Evolutionary conservation across 257 asterid genomes (phyloP).

Genomic region (Orobanche coerulescens): DNA sequence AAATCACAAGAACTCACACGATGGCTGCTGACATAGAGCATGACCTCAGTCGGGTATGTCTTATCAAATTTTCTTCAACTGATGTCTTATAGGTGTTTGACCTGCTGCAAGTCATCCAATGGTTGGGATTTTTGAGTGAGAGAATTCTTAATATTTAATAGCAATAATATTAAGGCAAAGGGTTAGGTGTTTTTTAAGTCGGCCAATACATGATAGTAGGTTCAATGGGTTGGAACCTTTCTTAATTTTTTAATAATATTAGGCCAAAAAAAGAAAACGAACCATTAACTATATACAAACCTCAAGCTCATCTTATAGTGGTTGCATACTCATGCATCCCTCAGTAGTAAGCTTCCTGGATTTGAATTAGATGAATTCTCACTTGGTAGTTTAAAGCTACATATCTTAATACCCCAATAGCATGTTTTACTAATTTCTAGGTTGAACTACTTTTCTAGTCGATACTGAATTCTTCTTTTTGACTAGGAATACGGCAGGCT

Average conservation of each 20-base stretch:
- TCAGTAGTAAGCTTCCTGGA: too few species aligned
- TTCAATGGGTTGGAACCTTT: too few species aligned
- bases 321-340: background rate
- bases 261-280: too few species aligned
- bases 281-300: too few species aligned
- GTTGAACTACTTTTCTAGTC: background rate
- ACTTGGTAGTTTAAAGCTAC: background rate
- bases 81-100: background rate
- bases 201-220: too few species aligned
- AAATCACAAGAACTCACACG: conserved; percentile 71
- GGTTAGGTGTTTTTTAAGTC: too few species aligned
- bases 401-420: background rate
- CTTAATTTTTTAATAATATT: too few species aligned
- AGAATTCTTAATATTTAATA: background rate
- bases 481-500: background rate
- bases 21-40: conserved; percentile 84
- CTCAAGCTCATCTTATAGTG: background rate
- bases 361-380: too few species aligned
- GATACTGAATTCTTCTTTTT: background rate
- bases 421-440: background rate
- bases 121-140: background rate
- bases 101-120: background rate
- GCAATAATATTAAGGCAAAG: background rate
- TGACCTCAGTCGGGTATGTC: conserved; percentile 85
- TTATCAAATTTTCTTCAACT: conserved; percentile 7